Base-by-base conservation (phyloP, 2,329 filamentous ascomycete species). In the Penicillium sumatraense region DNA sequence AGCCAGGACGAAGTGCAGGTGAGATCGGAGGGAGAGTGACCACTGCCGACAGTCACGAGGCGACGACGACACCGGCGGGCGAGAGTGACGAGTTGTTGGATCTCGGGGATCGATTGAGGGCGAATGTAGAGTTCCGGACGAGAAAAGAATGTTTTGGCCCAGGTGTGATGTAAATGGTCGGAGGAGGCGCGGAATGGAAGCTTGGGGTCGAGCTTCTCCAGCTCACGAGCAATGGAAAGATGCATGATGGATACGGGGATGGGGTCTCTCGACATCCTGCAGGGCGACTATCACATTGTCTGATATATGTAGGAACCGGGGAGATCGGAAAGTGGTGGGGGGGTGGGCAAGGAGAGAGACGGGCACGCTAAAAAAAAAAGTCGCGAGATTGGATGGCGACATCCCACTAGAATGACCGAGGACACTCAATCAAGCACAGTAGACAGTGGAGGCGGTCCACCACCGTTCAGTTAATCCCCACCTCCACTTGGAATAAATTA, bases 1-100 rank as follows among this genome's bases (percentile, higher is more conserved):
- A 97, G 87, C 95, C 95, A 98, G 60, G 89, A 90, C 14, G 90
- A 95, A 5, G 93, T 96, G 76, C 91, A 96, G 4, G 93, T 98
- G 40, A 99, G 78, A 68, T 93, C 89, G 61, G 89, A 96, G 7
- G 93, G 95, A 51, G 93, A 97, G 78, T 99, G 93, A 53, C 88
- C 91, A 66, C 89, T 93, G 56, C 95, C 93, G n/a, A 93, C 89
- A 5, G 89, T 90, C 31, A 93, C 89, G 56, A 99, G 78, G 57
- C 92, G 88, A 44, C 90, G 87, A 38, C 92, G 86, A 75, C 90
- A 95, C 76, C 82, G 84, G 56, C 90, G 88, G 5, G 95, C 95
- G 20, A 97, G 83, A 38, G 83, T 87, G 58, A 97, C 84, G 48
- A 89, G 81, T 73, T 96, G 93, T 73, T 93, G 89, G 62, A 99